Evolutionary conservation across 2,329 filamentous ascomycete species (phyloP), one percentile per base, ranked within the genome.

Genomic region (Berkeleyomyces basicola): DNA sequence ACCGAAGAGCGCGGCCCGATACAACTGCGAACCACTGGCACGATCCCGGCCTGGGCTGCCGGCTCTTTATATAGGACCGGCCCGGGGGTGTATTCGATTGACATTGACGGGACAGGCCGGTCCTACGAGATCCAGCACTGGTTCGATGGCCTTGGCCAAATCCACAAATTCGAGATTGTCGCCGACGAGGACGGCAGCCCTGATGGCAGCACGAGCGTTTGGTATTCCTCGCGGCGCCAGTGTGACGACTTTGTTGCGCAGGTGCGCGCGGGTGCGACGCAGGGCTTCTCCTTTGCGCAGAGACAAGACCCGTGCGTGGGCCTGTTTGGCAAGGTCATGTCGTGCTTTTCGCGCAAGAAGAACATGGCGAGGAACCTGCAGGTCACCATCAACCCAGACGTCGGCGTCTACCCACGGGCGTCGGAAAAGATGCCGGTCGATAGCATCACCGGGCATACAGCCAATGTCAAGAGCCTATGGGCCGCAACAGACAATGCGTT

Each of bases 141-240:
- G 88, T 93, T 93, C 67, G 89, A 93, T 70, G 86, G 86, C 4
- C 83, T 90, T 64, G 80, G 82, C 2, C 81, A 87, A 62, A 77
- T 82, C 0, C 87, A 92, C 72, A 82, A 81, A 37, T 92, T 92
- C 70, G 79, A 88, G 63, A 86, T 92, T 40, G 68, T 82, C 2
- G 70, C 78, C 0, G 66, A 76, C 0, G 40, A 64, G 49, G 69
- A 31, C 42, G 51, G 59, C 2, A 36, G 16, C n/a, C n/a, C 33
- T 4, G 37, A 14, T 23, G 23, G 14, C 7, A 11, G 31, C 10
- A 36, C 33, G 36, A 37, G 9, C 4, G 85, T 91, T 2, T 74
- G 79, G 33, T 92, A 92, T 70, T 85, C 85, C 5, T 93, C 88
- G 1, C 79, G 86, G 9, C 78, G 82, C 31, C 85, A 86, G 60